These are phyloP conservation scores for Blastocrithidia nonstop DNA, from an alignment of 208 protist species.

Conservation along the genomic window DNA sequence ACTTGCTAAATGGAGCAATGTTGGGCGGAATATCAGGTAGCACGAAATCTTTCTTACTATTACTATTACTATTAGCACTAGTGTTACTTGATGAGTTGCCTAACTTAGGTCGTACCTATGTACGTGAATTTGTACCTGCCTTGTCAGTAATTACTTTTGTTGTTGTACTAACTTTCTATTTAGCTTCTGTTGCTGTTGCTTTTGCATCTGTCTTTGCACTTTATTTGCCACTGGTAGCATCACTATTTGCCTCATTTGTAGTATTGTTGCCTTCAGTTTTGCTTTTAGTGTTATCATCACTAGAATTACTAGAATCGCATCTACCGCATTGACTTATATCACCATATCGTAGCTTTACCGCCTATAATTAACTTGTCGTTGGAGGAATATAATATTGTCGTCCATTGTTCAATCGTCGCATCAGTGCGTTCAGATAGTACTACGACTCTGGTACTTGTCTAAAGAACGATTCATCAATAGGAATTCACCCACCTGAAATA, in stretches of 20 bases:
- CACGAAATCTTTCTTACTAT: not conserved
- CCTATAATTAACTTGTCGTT: slow-evolving; percentile 7
- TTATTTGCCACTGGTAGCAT: no score
- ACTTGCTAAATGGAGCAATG: slow-evolving; percentile 18
- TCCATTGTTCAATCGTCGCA: slow-evolving; percentile 52
- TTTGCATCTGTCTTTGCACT: slow-evolving; percentile 7
- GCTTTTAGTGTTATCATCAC: no score
- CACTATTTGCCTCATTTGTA: no score
- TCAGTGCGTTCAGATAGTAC: slow-evolving; percentile 53
- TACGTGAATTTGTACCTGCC: not conserved
- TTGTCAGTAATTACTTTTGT: not conserved
- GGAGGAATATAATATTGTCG: slow-evolving; percentile 46
- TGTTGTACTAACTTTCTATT: not conserved
- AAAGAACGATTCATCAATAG: slow-evolving; percentile 25
- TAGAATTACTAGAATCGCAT: no score
- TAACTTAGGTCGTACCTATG: no score
- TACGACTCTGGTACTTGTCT: slow-evolving; percentile 30
- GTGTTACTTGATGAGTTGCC: no score
- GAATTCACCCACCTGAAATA: slow-evolving; percentile 26
- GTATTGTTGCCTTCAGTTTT: no score
- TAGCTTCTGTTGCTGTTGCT: not conserved
- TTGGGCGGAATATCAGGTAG: slow-evolving; percentile 11
- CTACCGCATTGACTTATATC: no score
- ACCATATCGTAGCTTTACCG: no score
- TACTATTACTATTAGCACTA: not conserved